Percentiles rank a stretch among this genome's conserved stretches.
phyloP scores from a whole-genome alignment of 2,329 filamentous ascomycete species.

The Epichloe sylvatica region DNA sequence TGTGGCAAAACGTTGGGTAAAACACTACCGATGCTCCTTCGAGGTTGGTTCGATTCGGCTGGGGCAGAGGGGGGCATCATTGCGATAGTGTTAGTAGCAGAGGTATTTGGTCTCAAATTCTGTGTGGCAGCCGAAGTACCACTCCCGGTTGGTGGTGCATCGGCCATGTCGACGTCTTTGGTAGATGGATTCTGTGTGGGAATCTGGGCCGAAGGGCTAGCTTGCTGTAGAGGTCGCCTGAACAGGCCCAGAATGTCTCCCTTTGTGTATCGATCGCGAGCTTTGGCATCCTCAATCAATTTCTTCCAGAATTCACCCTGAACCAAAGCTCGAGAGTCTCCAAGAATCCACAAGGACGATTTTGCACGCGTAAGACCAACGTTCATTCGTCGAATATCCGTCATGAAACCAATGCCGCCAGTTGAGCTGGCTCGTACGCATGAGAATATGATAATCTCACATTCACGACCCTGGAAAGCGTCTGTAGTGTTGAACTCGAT shows the following conservation, averaged over 20 bases:
- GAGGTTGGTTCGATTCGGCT: neutral
- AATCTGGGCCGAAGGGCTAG: constrained; percentile 15
- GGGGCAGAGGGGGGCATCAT: neutral
- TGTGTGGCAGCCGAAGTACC: neutral
- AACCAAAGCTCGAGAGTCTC: constrained; percentile 73
- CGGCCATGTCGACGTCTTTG: constrained; percentile 6
- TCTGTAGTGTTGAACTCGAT: constrained; percentile 99
- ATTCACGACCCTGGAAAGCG: constrained; percentile 92
- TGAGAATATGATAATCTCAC: constrained; percentile 97
- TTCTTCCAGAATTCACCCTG: constrained; percentile 86
- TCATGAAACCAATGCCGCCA: constrained; percentile 95
- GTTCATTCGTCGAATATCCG: constrained; percentile 97
- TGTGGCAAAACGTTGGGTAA: constrained; percentile 11
- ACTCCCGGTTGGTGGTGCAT: neutral
- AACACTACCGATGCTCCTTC: neutral
- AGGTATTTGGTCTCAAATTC: neutral
- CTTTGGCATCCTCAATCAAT: constrained; percentile 68
- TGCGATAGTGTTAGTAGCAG: neutral
- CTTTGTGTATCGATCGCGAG: constrained; percentile 61
- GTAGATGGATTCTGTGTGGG: neutral
- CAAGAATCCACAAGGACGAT: constrained; percentile 90
- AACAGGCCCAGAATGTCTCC: constrained; percentile 43
- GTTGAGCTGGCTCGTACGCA: constrained; percentile 88
- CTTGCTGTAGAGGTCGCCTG: constrained; percentile 27
- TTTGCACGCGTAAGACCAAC: constrained; percentile 94